Percentiles rank a stretch among this genome's conserved stretches.
These are phyloP conservation scores for Candida maesae DNA, from an alignment of 805 yeast genomes.

Conservation along the genomic window DNA sequence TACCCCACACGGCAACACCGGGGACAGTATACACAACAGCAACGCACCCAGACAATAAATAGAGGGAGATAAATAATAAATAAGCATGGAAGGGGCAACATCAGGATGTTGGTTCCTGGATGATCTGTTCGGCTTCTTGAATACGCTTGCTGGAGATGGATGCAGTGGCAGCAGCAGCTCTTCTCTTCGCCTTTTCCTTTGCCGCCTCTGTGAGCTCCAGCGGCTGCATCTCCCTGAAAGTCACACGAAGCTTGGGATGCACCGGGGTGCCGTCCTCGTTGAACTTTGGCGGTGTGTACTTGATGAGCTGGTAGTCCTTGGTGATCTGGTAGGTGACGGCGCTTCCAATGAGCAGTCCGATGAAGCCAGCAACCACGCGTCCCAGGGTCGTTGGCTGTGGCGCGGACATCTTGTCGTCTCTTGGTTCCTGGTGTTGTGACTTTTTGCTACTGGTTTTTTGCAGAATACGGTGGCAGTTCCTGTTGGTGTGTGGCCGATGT, in stretches of 20 bases:
- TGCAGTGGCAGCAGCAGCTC: no score
- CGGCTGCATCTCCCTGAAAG: constrained; percentile 35
- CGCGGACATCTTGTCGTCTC: constrained; percentile 4
- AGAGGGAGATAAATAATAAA: not conserved
- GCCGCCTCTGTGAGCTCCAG: constrained; percentile 35
- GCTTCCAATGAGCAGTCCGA: constrained; percentile 19
- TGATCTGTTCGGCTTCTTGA: constrained; percentile 14
- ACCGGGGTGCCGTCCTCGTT: constrained; percentile 36
- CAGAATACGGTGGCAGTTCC: no score
- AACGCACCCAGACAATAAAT: no score
- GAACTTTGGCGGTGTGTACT: constrained; percentile 37
- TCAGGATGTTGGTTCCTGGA: constrained; percentile 17
- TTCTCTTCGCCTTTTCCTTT: constrained; percentile 5
- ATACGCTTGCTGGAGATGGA: constrained; percentile 3
- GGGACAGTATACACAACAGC: no score
- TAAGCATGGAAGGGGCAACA: not conserved
- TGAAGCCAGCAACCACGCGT: constrained; percentile 14
- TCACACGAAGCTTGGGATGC: constrained; percentile 32
- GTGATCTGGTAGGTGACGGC: constrained; percentile 18
- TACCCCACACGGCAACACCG: no score
- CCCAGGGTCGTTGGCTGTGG: constrained; percentile 13
- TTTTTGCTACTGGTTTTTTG: no score
- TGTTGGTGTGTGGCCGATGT: no score
- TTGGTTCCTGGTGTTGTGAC: not conserved
- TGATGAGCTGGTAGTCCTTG: constrained; percentile 31